Conservation (phyloP, 1,284 basidiomycete genomes). For the Austroboletus sp. region DNA sequence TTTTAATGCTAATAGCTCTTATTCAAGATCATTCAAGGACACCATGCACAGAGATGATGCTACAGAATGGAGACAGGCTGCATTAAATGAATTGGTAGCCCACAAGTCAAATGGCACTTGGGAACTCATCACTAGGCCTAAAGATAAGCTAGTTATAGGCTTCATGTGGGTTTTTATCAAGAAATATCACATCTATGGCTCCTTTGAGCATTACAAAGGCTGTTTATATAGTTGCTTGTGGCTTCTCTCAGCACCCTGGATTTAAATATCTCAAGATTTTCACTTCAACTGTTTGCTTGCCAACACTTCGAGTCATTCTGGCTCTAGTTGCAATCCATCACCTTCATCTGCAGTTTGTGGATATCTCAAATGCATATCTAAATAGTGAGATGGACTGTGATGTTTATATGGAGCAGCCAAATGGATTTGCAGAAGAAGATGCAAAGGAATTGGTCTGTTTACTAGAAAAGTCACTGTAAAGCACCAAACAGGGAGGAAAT, state of each 20-base stretch:
- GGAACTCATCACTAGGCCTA: background rate
- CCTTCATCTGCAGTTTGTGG: background rate
- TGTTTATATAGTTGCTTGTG: constrained; percentile 20
- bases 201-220: constrained; percentile 15
- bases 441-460: background rate
- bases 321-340: background rate
- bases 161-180: constrained; percentile 12
- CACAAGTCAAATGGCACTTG: constrained; percentile 5
- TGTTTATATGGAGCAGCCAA: no score
- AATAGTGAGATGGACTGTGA: background rate
- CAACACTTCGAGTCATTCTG: constrained; percentile 21
- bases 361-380: background rate
- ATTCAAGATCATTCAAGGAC: background rate
- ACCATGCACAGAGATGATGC: constrained; percentile 1
- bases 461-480: background rate
- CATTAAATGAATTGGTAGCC: constrained; percentile 7
- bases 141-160: background rate
- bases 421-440: background rate
- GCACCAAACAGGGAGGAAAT: background rate
- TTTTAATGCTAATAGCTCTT: background rate
- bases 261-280: constrained; percentile 40
- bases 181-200: constrained; percentile 1
- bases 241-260: constrained; percentile 33
- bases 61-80: constrained; percentile 12
- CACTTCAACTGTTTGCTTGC: constrained; percentile 32